phyloP scores from a whole-genome alignment of 495 filamentous ascomycete genomes.

The Tuber brumale region DNA sequence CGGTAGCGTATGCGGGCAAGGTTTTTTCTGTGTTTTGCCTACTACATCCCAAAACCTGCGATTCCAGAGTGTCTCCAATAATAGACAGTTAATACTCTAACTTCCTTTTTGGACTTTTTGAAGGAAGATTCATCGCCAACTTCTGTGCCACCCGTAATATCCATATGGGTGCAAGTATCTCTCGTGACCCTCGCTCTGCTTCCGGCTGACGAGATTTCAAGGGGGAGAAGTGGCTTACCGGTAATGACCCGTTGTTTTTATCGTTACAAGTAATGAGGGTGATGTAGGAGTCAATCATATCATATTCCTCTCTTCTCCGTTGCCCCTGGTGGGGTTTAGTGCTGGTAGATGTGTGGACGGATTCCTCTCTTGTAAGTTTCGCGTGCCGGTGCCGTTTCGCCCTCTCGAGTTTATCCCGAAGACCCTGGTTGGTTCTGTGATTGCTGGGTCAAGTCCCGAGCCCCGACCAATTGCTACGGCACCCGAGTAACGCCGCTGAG shows the following conservation, averaged over 20 bases:
- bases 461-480: slow-evolving; percentile 10
- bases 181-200: slow-evolving; percentile 23
- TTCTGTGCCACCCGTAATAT: not conserved
- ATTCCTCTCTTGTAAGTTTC: not conserved
- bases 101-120: not conserved
- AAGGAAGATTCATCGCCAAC: not conserved
- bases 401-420: not conserved
- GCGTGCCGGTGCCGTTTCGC: not conserved
- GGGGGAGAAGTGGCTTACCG: slow-evolving; percentile 32
- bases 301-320: not conserved
- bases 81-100: not conserved
- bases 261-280: not conserved
- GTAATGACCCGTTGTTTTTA: slow-evolving; percentile 35
- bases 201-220: slow-evolving; percentile 31
- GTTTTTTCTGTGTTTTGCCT: not conserved
- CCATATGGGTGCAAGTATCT: not conserved
- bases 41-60: not conserved
- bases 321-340: not conserved
- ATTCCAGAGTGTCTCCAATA: not conserved
- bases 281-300: not conserved
- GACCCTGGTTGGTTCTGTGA: slow-evolving; percentile 8
- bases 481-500: slow-evolving; percentile 17
- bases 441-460: slow-evolving; percentile 27
- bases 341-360: not conserved
- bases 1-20: not conserved